A percentile compares a stretch with the other conserved stretches of the same genome.
These are phyloP conservation scores for Macadamia tetraphylla DNA, from an alignment of 164 flowering plant genomes.

Conservation along the genomic window DNA sequence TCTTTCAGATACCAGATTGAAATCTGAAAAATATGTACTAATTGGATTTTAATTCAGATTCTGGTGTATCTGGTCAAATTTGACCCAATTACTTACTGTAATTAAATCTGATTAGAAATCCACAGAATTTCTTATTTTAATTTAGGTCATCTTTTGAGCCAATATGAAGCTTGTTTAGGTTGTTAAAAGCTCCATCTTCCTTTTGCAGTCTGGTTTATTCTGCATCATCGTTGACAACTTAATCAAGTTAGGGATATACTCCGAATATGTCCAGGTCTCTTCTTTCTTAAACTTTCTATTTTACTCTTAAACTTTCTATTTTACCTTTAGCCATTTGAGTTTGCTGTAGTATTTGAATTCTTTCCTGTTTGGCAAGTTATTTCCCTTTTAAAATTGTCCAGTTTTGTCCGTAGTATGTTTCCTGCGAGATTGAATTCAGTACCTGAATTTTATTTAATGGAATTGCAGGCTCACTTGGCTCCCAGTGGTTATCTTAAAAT, in stretches of 20 bases:
- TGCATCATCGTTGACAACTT: constrained; percentile 61
- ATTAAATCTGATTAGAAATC: too few species aligned
- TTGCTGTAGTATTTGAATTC: neutral
- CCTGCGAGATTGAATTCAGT: constrained; percentile 1
- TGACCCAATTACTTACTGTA: too few species aligned
- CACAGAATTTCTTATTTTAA: too few species aligned
- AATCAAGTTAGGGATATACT: constrained; percentile 64
- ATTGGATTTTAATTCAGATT: too few species aligned
- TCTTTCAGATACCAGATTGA: too few species aligned
- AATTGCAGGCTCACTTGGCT: constrained; percentile 82
- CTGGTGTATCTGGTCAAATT: too few species aligned
- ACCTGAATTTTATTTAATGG: constrained; percentile 6
- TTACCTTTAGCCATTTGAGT: neutral
- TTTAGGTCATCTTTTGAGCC: neutral
- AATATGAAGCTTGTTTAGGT: neutral
- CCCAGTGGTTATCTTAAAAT: constrained; percentile 88
- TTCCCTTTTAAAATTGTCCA: neutral
- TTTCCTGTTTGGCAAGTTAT: neutral
- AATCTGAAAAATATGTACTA: too few species aligned
- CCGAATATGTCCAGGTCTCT: constrained; percentile 67
- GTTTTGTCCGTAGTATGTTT: neutral
- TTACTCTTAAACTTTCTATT: neutral
- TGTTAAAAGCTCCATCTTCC: constrained; percentile 8
- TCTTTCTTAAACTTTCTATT: constrained; percentile 5
- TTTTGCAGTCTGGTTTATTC: constrained; percentile 59